Evolutionary conservation across 1,284 basidiomycete species (phyloP), one percentile per base, ranked within the genome.

Genomic region (Leccinum fallax): DNA sequence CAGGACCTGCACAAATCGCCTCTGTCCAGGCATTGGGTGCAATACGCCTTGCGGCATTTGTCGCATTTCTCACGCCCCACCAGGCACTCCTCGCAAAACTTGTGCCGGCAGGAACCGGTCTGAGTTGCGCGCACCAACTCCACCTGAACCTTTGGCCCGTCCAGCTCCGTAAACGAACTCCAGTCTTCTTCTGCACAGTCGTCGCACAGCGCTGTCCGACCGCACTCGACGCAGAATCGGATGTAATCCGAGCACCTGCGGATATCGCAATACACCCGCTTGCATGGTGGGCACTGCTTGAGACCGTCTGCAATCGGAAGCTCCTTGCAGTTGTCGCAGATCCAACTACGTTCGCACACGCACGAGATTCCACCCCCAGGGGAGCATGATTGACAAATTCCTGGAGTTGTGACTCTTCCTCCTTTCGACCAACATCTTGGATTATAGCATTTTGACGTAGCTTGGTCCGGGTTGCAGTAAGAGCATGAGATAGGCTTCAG

Each of bases 311-410:
- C 6, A 15, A 48, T 52, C 3, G 61, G 19, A n/a, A 59, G 57
- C 1, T 57, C 16, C 49, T 55, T 58, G 62, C 69, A 72, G 57
- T 71, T 62, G 49, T 70, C 69, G 48, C 68, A 70, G 5, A 66
- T 52, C 68, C 71, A 69, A 54, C 55, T 56, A 28, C 56, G 53
- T 40, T 68, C 59, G 63, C 70, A 70, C 2, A 55, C 53, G 34
- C 68, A 70, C 70, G 65, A 59, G 48, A 71, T 9, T 15, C 38
- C 38, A 16, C 36, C 36, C 15, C 7, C 36, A 38, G 36, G 36
- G 38, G 8, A n/a, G 16, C 38, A 40, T 9, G 38, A n/a, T 40
- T n/a, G 38, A n/a, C 38, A n/a, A 4, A 40, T 40, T 40, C 38
- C n/a, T n/a, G 7, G 5, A 40, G 26, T 26, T 26, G 26, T 26